Evolutionary conservation across 306 rosid species (phyloP).

Genomic region (Vachellia collinsii): DNA sequence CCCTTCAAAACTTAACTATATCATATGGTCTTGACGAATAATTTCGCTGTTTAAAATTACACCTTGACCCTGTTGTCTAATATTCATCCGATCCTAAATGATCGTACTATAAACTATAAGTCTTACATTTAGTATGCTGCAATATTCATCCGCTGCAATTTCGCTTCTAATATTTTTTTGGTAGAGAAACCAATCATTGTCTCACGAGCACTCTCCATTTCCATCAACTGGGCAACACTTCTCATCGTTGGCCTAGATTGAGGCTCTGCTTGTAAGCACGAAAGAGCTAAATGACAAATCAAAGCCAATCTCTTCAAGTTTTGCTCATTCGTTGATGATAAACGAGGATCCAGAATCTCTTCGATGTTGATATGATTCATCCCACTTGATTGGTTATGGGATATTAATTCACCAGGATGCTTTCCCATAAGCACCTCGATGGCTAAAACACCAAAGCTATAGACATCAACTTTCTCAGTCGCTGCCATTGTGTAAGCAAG

Average conservation of each 20-base stretch:
- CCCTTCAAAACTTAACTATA: too few species aligned
- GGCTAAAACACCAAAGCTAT: conserved; percentile 7
- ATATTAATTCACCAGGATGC: neutral
- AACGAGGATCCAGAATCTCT: neutral
- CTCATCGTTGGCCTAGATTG: neutral
- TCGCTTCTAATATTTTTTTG: too few species aligned
- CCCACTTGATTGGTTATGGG: too few species aligned
- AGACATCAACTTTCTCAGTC: neutral
- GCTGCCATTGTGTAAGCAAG: neutral
- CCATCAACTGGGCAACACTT: neutral
- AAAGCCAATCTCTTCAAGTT: neutral
- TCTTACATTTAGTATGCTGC: too few species aligned
- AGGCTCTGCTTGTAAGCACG: neutral
- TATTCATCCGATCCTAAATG: too few species aligned
- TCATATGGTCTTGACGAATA: too few species aligned
- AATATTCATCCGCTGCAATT: too few species aligned
- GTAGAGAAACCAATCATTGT: too few species aligned
- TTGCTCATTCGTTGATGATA: neutral
- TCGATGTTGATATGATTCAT: neutral
- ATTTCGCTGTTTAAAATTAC: too few species aligned
- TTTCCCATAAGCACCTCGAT: neutral
- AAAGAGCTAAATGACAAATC: neutral
- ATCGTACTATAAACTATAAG: too few species aligned
- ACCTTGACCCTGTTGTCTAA: too few species aligned
- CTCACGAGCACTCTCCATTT: neutral